Evolutionary conservation across 352 stramenopile genomes (phyloP).

Genomic region (Globisporangium radiosum): DNA sequence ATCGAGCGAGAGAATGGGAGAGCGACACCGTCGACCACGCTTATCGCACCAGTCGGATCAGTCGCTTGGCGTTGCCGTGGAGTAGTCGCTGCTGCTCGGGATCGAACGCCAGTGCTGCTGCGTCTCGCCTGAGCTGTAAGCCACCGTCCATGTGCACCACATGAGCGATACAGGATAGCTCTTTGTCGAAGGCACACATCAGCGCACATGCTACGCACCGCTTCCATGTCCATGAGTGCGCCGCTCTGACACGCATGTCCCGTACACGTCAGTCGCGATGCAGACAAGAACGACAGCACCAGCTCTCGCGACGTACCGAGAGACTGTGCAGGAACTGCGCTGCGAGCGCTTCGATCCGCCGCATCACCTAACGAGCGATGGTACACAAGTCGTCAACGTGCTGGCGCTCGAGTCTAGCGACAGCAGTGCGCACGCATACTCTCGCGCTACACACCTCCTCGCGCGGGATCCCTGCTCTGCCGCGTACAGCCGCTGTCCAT

Average conservation of each 20-base stretch:
- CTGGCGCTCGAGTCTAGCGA: background rate
- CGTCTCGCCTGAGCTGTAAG: slow-evolving; percentile 47
- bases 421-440: background rate
- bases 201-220: slow-evolving; percentile 22
- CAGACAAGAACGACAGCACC: background rate
- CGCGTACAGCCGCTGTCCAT: slow-evolving; percentile 8
- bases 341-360: slow-evolving; percentile 48
- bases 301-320: slow-evolving; percentile 20
- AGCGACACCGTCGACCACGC: background rate
- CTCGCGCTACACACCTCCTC: slow-evolving; percentile 27
- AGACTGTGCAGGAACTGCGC: slow-evolving; percentile 51
- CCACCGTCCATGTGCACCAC: background rate
- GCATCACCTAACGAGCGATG: slow-evolving; percentile 30
- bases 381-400: background rate
- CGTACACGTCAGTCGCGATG: background rate
- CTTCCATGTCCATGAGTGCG: slow-evolving; percentile 43
- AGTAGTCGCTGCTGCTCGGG: slow-evolving; percentile 36
- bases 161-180: too few relatives aligned
- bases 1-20: background rate
- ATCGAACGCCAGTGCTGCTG: slow-evolving; percentile 55
- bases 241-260: slow-evolving; percentile 26
- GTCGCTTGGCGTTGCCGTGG: slow-evolving; percentile 48
- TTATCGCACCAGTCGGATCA: slow-evolving; percentile 48
- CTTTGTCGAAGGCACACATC: too few relatives aligned
- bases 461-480: slow-evolving; percentile 12